Evolutionary conservation across 768 basidiomycete species (phyloP).

Genomic region (Termitomyces sp.): DNA sequence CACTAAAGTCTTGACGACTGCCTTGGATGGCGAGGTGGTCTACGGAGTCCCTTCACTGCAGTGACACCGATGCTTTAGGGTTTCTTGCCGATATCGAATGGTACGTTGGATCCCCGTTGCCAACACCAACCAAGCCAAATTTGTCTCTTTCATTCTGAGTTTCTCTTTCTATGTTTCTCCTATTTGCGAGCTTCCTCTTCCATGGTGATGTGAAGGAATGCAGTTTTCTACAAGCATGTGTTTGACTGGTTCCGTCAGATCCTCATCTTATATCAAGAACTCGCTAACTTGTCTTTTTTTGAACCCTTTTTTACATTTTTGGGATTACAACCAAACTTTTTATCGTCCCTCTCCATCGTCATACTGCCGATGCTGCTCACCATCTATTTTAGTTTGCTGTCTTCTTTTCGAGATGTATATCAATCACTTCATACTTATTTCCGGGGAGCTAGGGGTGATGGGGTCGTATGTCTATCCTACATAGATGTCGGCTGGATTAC

Average conservation of each 20-base stretch:
- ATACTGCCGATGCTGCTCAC: neutral
- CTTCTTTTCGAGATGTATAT: neutral
- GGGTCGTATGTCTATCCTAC: neutral
- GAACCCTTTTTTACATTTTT: neutral
- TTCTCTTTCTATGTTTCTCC: neutral
- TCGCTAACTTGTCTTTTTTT: neutral
- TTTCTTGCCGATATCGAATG: neutral
- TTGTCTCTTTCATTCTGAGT: neutral
- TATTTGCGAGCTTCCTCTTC: neutral
- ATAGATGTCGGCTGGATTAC: neutral
- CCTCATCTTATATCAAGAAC: slow-evolving; percentile 15
- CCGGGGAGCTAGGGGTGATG: neutral
- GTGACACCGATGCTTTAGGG: neutral
- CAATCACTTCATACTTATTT: neutral
- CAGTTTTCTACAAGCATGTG: neutral
- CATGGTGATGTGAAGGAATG: slow-evolving; percentile 9
- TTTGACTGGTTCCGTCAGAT: slow-evolving; percentile 15
- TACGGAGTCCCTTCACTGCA: slow-evolving; percentile 24
- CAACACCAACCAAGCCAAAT: too few species aligned
- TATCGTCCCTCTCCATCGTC: neutral
- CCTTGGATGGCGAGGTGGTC: slow-evolving; percentile 63
- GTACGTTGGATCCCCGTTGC: neutral
- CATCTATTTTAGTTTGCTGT: neutral
- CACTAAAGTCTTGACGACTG: slow-evolving; percentile 67
- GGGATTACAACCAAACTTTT: neutral